These are phyloP conservation scores for Wickerhamiella parazyma DNA, from an alignment of 805 yeast species.

Conservation along the genomic window DNA sequence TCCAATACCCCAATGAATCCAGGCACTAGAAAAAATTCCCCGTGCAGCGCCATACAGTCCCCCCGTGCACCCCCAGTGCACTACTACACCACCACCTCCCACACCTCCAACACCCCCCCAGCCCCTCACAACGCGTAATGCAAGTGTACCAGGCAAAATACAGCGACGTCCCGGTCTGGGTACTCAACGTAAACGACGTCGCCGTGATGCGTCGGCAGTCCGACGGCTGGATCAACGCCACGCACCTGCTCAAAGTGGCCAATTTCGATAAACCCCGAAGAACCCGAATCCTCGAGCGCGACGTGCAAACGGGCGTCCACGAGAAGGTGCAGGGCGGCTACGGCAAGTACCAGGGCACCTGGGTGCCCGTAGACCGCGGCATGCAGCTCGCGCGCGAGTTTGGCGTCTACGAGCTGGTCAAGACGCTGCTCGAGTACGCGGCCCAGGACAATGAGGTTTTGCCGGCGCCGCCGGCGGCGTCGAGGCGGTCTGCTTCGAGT, in stretches of 20 bases:
- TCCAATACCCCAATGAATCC: too few relatives aligned
- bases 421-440: constrained; percentile 52
- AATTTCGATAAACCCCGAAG: constrained; percentile 89
- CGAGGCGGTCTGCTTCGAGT: constrained; percentile 22
- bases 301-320: constrained; percentile 79
- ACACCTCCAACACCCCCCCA: too few relatives aligned
- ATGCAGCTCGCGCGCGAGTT: constrained; percentile 49
- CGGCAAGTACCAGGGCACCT: constrained; percentile 86
- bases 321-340: constrained; percentile 96
- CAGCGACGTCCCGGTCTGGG: constrained; percentile 34
- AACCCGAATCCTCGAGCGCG: constrained; percentile 81
- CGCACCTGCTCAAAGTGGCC: constrained; percentile 87
- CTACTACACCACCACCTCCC: too few relatives aligned
- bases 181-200: constrained; percentile 49
- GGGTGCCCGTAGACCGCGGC: constrained; percentile 80
- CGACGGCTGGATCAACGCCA: constrained; percentile 96
- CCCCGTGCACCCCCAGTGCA: too few relatives aligned
- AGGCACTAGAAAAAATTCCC: too few relatives aligned
- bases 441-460: constrained; percentile 36
- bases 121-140: constrained; percentile 9
- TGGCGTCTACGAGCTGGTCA: constrained; percentile 46
- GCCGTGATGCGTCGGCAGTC: constrained; percentile 79
- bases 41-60: too few relatives aligned
- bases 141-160: constrained; percentile 32
- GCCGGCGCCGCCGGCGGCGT: constrained; percentile 41